Base-by-base conservation (phyloP, 371 early-diverging fungal genomes). In the Mucor racemosus region DNA sequence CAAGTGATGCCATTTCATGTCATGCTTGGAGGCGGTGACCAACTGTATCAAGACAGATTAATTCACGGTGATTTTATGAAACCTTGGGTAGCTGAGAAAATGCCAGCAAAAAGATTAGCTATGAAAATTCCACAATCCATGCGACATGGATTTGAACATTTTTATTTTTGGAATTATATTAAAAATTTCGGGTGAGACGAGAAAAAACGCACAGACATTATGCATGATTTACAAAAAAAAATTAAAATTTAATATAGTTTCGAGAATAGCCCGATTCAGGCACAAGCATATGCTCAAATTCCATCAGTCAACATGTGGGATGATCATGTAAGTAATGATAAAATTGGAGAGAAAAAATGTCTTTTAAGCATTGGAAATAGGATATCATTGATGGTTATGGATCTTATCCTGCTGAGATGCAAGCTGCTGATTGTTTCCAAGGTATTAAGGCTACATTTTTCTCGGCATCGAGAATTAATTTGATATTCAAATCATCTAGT, bases 11-110 rank as follows among this genome's bases (percentile, higher is more conserved):
- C 94, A 3, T 91, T 91, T 71, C 93, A 94, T 71, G 88, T 89
- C 39, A 82, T 90, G 84, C 74, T 95, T 21, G 94, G 95, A 42
- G 94, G 94, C 17, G 96, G 94, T 34, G 95, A 94, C 72, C 96
- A 95, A 74, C 72, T 95, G 19, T 94, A 95, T 67, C 81, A 77
- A 44, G 81, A 80, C 62, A 69, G 75, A 4, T 48, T 80, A 54
- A 60, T 76, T 33, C 65, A 77, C 26, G 71, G 77, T 19, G 80
- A 76, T 17, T 80, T 80, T 57, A 80, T 80, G 80, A 77, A 75
- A 8, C 80, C 80, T 14, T 80, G 80, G 80, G 60, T 75, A n/a
- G 74, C 69, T 0, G 76, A 80, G 57, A 77, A 74, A 36, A 72
- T 76, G 50, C 80, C 80, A 15, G 66, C 66, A 40, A 77, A 72